Base-by-base conservation (phyloP, 2,329 filamentous ascomycete genomes). In the Boeremia lycopersici region DNA sequence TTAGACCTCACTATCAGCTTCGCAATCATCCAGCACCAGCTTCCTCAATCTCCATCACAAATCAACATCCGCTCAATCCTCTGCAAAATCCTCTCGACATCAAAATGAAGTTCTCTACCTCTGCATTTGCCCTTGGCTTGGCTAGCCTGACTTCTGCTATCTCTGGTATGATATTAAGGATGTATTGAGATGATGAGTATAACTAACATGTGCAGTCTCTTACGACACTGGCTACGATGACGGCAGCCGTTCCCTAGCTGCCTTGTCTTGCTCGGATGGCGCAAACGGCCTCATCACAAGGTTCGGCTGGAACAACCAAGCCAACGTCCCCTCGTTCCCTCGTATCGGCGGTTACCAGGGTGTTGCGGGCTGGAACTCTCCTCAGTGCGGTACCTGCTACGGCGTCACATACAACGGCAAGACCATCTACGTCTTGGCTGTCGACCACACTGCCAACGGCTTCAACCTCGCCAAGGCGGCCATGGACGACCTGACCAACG, bases 191-290 rank as follows among this genome's bases (percentile, higher is more conserved):
- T 23, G 6, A 13, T 6, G 6, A 6, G 26, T 1, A 13, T 7
- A 48, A n/a, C 52, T 62, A 46, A 65, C 41, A 17, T 17, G 36
- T 9, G 30, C 46, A 72, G 88, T 92, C 68, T 88, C 87, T 61
- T 93, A 87, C 75, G 89, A 93, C 76, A 76, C 78, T 17, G 85
- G 82, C 69, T 95, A 90, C 77, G 89, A 93, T 69, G 77, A 87
- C 59, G 72, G 71, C 40, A 62, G 62, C 56, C 82, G 85, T 53
- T 79, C 83, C 39, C 72, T 93, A 49, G 79, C 75, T 30, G 72
- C 68, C 5, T 81, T 91, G 39, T 72, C 86, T 57, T 91, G 88
- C 82, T 88, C 85, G 29, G 85, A 90, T 68, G 88, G 88, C 49
- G 41, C 59, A 57, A 87, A 90, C 74, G 88, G 88, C 53, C 81